Evolutionary conservation across 352 stramenopile genomes (phyloP), one percentile per base, ranked within the genome.

Genomic region (Phytophthora macrochlamydospora): DNA sequence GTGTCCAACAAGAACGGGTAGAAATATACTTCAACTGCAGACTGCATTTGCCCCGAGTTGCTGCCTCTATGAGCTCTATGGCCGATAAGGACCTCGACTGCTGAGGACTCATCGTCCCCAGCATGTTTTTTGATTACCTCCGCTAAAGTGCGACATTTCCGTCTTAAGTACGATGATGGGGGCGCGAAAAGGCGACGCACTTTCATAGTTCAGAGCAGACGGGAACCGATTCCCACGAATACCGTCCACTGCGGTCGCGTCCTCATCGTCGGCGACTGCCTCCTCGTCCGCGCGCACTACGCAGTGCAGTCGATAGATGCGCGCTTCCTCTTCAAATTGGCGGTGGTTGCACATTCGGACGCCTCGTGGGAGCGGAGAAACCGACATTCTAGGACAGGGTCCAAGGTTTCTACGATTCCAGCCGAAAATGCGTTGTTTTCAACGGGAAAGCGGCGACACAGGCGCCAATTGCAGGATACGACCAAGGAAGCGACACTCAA

Each of bases 121-220:
- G 9, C 35, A 40, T 40, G 35, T 40, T 11, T 9, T 6, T 11
- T 11, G 35, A 40, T 40, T 40, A 40, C 35, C 35, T 40, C 9
- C 35, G 6, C 35, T 40, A 11, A 40, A 40, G 43, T 49, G 3
- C 6, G 43, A 49, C 11, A 49, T n/a, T n/a, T 13, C 18, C 40
- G 8, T 24, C 9, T 11, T 40, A 40, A 40, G 35, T 40, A 40
- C 35, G 35, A 40, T 49, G 18, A 28, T n/a, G 13, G 9, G 2
- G 13, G 7, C 29, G 43, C 43, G 43, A 49, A 49, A 49, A 49
- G 43, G 43, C 14, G 12, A 24, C 14, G 12, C 7, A 5, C 29
- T 28, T 28, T 28, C 12, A n/a, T 49, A n/a, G 12, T 29, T 49
- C 43, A 29, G 46, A 52, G 24, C 46, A 52, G 46, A 52, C 46